phyloP scores from a whole-genome alignment of 1,284 basidiomycete genomes.

The Boletus semigastroideus region DNA sequence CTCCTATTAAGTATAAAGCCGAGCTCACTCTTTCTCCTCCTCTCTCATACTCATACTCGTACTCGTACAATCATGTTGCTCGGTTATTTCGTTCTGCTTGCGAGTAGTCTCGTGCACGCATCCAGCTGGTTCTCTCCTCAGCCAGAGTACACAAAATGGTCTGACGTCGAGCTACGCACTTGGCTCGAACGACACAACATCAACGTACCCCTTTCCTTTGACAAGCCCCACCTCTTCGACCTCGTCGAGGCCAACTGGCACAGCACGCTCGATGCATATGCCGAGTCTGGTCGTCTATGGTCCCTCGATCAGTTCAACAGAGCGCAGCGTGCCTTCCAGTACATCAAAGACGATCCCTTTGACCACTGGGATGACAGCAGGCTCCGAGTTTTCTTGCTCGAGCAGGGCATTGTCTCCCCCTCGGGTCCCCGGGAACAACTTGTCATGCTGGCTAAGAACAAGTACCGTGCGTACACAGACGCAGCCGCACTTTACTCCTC shows the following conservation, averaged over 20 bases:
- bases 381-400: slow-evolving; percentile 80
- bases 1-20: slow-evolving; percentile 14
- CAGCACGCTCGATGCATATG: slow-evolving; percentile 30
- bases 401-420: slow-evolving; percentile 83
- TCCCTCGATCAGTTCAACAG: slow-evolving; percentile 58
- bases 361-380: slow-evolving; percentile 81
- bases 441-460: slow-evolving; percentile 71
- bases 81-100: slow-evolving; percentile 17
- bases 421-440: slow-evolving; percentile 79
- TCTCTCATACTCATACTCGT: too few relatives aligned
- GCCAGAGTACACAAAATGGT: slow-evolving; percentile 63
- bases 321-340: slow-evolving; percentile 68
- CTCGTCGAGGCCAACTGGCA: slow-evolving; percentile 67
- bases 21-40: neutral
- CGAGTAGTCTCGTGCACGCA: slow-evolving; percentile 5
- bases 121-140: slow-evolving; percentile 32
- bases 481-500: slow-evolving; percentile 54
- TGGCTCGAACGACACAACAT: slow-evolving; percentile 78
- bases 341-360: slow-evolving; percentile 55
- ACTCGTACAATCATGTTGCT: slow-evolving; percentile 8
- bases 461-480: slow-evolving; percentile 57
- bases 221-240: slow-evolving; percentile 47
- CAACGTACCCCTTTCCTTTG: slow-evolving; percentile 49
- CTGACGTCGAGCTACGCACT: slow-evolving; percentile 55
- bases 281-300: slow-evolving; percentile 40